phyloP scores from a whole-genome alignment of 805 yeast genomes.

The Candida cerambycidarum region DNA sequence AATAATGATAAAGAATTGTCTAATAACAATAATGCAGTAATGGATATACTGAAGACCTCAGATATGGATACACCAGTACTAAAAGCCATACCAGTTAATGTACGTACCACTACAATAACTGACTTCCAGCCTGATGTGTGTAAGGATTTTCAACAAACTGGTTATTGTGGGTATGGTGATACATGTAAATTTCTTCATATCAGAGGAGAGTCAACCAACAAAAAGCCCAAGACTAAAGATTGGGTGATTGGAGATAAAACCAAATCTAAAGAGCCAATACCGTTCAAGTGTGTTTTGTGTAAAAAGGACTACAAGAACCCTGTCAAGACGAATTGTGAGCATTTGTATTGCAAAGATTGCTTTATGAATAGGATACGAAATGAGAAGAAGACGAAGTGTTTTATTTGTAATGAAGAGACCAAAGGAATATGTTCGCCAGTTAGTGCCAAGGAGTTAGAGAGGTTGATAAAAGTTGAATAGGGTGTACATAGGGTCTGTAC shows the following conservation, averaged over 20 bases:
- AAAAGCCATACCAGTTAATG: constrained; percentile 33
- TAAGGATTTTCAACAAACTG: constrained; percentile 86
- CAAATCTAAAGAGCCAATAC: constrained; percentile 29
- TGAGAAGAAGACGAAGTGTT: constrained; percentile 45
- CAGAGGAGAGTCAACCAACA: constrained; percentile 78
- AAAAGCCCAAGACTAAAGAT: constrained; percentile 62
- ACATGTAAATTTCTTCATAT: constrained; percentile 92
- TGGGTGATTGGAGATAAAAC: constrained; percentile 47
- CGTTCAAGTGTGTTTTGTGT: constrained; percentile 66
- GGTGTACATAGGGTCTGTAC: too few relatives aligned
- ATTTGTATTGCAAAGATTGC: constrained; percentile 64
- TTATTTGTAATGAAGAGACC: constrained; percentile 59
- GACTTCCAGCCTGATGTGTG: constrained; percentile 95
- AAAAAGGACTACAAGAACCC: constrained; percentile 54
- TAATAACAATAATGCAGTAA: constrained; percentile 10
- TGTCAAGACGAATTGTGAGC: constrained; percentile 59
- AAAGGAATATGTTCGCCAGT: constrained; percentile 55
- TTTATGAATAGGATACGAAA: constrained; percentile 48
- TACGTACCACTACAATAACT: constrained; percentile 64
- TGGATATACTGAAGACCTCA: constrained; percentile 10
- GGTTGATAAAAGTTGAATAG: neutral
- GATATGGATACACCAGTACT: constrained; percentile 9
- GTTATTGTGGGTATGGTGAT: constrained; percentile 97
- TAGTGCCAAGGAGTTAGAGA: neutral
- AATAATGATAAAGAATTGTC: constrained; percentile 1